A percentile compares a stretch with the other conserved stretches of the same genome.
Conservation (phyloP, 1,284 basidiomycete species). For the Fomitopsis palustris region DNA sequence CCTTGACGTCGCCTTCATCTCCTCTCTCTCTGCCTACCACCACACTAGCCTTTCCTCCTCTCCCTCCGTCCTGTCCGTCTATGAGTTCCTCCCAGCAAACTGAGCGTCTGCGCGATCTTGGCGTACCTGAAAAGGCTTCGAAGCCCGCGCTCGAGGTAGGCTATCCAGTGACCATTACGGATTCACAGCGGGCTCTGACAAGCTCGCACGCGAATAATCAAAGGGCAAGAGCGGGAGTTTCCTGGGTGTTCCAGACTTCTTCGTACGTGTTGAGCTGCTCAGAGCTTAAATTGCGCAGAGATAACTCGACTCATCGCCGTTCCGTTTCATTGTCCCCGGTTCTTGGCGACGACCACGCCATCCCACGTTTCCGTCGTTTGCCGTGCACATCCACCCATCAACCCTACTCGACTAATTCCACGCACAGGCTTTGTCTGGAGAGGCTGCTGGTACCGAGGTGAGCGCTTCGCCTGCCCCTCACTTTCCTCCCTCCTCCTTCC, state of each 20-base stretch:
- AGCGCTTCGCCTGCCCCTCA: conserved; percentile 16
- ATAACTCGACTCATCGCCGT: not conserved
- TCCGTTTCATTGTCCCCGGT: not conserved
- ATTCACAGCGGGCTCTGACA: not conserved
- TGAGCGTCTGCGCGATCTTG: conserved; percentile 85
- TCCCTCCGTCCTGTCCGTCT: conserved; percentile 31
- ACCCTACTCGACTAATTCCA: not conserved
- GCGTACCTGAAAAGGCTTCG: conserved; percentile 33
- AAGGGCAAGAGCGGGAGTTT: conserved; percentile 10
- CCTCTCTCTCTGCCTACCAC: too few relatives aligned
- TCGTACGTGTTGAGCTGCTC: conserved; percentile 8
- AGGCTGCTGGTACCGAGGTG: conserved; percentile 28
- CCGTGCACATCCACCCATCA: not conserved
- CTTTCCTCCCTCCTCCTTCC: conserved; percentile 4
- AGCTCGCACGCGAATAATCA: not conserved
- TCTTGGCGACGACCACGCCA: conserved; percentile 1
- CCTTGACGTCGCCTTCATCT: not conserved
- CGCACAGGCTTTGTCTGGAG: conserved; percentile 22
- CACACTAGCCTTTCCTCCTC: not conserved
- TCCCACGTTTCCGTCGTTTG: conserved; percentile 1
- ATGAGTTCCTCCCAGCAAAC: conserved; percentile 63
- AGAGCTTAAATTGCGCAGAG: not conserved
- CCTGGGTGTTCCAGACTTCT: conserved; percentile 11
- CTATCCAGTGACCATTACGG: not conserved
- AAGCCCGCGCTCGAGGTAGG: conserved; percentile 14